Evolutionary conservation across 1,284 basidiomycete genomes (phyloP).

Genomic region (Amylostereum areolatum): DNA sequence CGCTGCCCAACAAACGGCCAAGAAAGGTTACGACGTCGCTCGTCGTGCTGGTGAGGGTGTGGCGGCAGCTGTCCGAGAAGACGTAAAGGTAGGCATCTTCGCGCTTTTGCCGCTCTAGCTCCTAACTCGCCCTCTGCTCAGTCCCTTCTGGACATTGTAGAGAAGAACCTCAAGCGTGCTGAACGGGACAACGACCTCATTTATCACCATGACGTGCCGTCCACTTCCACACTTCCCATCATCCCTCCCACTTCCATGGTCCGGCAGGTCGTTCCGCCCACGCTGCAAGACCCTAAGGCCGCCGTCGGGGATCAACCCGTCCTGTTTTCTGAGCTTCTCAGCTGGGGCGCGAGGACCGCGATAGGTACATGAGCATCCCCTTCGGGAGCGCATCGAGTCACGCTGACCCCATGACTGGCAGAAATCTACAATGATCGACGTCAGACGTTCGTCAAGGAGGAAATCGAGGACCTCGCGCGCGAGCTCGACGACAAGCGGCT

Average conservation of each 20-base stretch:
- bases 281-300: conserved; percentile 57
- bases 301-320: conserved; percentile 43
- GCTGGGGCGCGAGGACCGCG: conserved; percentile 87
- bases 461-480: conserved; percentile 57
- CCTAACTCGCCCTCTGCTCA: conserved; percentile 22
- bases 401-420: not conserved
- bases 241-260: conserved; percentile 72
- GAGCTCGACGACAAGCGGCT: conserved; percentile 63
- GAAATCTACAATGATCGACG: conserved; percentile 79
- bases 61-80: conserved; percentile 59
- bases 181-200: conserved; percentile 94
- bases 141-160: conserved; percentile 64
- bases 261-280: conserved; percentile 52
- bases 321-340: conserved; percentile 75
- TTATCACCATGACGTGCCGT: conserved; percentile 86
- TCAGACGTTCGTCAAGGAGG: conserved; percentile 65
- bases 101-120: not conserved
- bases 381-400: conserved; percentile 1
- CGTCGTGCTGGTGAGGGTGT: conserved; percentile 48
- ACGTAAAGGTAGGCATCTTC: conserved; percentile 60
- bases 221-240: conserved; percentile 60
- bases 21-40: conserved; percentile 70
- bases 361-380: conserved; percentile 54
- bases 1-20: conserved; percentile 62
- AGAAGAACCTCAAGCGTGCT: conserved; percentile 67